phyloP scores from a whole-genome alignment of 2,329 filamentous ascomycete genomes.

The Nectriaceae sp. region DNA sequence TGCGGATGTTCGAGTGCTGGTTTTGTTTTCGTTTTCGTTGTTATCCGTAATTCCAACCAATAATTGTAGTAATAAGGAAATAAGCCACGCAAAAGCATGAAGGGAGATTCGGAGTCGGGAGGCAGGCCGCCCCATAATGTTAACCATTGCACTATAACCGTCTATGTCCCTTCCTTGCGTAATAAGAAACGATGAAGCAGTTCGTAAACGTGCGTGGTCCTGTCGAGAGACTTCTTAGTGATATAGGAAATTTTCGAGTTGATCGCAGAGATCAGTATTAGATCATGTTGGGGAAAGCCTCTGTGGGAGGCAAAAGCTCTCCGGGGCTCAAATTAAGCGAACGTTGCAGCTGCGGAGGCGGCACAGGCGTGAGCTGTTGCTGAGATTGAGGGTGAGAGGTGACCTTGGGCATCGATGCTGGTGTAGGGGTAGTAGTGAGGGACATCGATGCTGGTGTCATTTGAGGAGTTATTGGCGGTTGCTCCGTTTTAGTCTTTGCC shows the following conservation, averaged over 20 bases:
- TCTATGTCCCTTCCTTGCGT: constrained; percentile 26
- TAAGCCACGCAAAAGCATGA: neutral
- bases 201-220: neutral
- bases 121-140: too few species aligned
- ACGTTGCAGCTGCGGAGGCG: constrained; percentile 19
- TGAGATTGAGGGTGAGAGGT: constrained; percentile 29
- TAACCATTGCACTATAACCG: too few species aligned
- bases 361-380: constrained; percentile 24
- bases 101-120: constrained; percentile 5
- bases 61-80: too few species aligned
- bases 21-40: neutral
- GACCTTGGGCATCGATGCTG: constrained; percentile 29
- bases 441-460: constrained; percentile 23
- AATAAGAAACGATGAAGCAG: constrained; percentile 13
- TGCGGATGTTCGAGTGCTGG: neutral
- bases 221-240: neutral
- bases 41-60: neutral
- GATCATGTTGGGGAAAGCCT: constrained; percentile 32
- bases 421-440: constrained; percentile 27
- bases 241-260: neutral
- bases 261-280: constrained; percentile 14
- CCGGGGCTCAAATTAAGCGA: constrained; percentile 24
- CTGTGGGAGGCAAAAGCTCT: constrained; percentile 25
- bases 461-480: constrained; percentile 35
- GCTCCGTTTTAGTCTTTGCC: constrained; percentile 51